A percentile compares a stretch with the other conserved stretches of the same genome.
Conservation (phyloP, 306 rosid species). For the Malus asiatica region DNA sequence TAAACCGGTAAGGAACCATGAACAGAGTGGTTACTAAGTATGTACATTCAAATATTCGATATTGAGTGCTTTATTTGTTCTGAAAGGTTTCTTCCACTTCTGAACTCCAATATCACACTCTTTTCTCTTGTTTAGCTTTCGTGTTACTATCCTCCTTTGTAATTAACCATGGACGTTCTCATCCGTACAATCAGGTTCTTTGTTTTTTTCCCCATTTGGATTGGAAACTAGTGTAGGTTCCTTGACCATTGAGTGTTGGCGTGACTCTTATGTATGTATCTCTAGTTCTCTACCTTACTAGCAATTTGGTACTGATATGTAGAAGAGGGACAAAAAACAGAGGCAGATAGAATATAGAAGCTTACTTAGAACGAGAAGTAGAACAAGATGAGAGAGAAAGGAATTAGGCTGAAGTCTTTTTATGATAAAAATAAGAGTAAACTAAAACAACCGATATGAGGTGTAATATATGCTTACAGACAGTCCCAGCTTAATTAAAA, state of each 20-base stretch:
- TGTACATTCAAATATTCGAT: too few species aligned
- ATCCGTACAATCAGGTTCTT: neutral
- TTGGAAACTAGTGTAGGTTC: neutral
- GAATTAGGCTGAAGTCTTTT: neutral
- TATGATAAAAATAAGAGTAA: neutral
- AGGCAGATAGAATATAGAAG: neutral
- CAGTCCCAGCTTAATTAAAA: neutral
- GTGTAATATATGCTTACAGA: neutral
- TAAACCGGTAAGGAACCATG: too few species aligned
- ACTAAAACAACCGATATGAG: neutral
- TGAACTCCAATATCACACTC: neutral
- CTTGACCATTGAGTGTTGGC: neutral
- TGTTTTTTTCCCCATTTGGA: neutral
- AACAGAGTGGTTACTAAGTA: too few species aligned
- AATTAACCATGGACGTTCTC: neutral
- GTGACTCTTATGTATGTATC: too few species aligned
- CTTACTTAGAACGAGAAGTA: neutral
- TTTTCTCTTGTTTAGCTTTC: neutral
- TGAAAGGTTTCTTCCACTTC: neutral
- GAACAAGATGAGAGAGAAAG: neutral
- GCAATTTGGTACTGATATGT: too few species aligned
- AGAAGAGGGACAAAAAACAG: neutral
- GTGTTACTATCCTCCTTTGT: neutral
- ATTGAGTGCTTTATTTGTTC: neutral
- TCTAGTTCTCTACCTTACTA: too few species aligned